A percentile compares a stretch with the other conserved stretches of the same genome.
These are phyloP conservation scores for Rubia occidens DNA, from an alignment of 305 asterid genomes.

Conservation along the genomic window DNA sequence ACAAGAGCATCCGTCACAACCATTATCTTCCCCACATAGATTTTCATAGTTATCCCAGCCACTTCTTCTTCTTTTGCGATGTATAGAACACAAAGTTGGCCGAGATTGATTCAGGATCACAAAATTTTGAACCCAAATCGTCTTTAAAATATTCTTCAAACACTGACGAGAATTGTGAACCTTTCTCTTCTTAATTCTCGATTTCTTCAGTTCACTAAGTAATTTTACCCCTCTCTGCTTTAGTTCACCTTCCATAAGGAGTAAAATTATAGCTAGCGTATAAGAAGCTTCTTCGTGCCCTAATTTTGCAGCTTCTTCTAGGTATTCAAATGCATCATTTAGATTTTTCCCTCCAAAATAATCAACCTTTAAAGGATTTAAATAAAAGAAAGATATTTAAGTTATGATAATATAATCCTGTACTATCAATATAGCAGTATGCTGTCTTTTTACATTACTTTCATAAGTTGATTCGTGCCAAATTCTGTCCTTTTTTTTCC, in stretches of 20 bases:
- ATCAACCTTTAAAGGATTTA: slow-evolving; percentile 13
- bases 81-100: background rate
- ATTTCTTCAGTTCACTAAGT: background rate
- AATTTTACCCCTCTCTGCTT: background rate
- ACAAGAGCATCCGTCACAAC: background rate
- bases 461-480: no score
- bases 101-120: background rate
- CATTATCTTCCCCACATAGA: background rate
- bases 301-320: slow-evolving; percentile 16
- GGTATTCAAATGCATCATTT: slow-evolving; percentile 8
- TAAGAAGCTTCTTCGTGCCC: slow-evolving; percentile 26
- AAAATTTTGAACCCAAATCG: slow-evolving; percentile 14
- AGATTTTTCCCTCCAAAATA: slow-evolving; percentile 13
- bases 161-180: slow-evolving; percentile 7
- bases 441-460: no score
- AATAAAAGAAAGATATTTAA: no score
- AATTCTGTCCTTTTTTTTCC: no score
- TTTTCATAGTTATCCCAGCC: background rate
- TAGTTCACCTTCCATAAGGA: background rate
- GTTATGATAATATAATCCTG: no score
- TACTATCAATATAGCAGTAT: no score
- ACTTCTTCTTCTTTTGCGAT: background rate
- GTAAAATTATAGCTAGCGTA: slow-evolving; percentile 6
- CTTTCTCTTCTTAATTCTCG: background rate
- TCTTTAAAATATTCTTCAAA: background rate